phyloP scores from a whole-genome alignment of 2,329 filamentous ascomycete genomes.

The Monosporascus cannonballus region DNA sequence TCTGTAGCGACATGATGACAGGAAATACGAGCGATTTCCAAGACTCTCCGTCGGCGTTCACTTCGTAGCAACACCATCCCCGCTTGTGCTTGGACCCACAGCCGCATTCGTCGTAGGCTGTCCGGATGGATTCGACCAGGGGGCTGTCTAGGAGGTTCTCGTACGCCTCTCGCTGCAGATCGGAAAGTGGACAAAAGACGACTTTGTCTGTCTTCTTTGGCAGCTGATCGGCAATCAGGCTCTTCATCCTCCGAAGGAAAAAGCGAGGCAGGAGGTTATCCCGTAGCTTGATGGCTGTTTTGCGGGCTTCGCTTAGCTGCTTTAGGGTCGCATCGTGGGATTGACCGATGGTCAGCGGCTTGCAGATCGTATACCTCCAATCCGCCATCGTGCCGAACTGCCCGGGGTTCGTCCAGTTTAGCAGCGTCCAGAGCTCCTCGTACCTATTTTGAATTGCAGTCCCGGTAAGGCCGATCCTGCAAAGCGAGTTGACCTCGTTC shows the following conservation, averaged over 20 bases:
- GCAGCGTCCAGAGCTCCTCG: constrained; percentile 89
- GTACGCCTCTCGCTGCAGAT: constrained; percentile 76
- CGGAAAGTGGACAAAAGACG: constrained; percentile 88
- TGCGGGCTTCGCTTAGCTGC: constrained; percentile 74
- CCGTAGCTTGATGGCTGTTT: constrained; percentile 77
- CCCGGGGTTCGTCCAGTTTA: constrained; percentile 95
- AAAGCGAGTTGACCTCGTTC: constrained; percentile 85
- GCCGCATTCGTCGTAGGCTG: constrained; percentile 60
- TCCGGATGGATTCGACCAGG: constrained; percentile 62
- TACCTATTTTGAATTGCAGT: constrained; percentile 98
- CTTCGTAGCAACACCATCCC: constrained; percentile 73
- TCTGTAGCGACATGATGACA: constrained; percentile 73
- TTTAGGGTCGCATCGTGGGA: constrained; percentile 83
- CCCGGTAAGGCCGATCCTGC: constrained; percentile 86
- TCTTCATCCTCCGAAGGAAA: constrained; percentile 90
- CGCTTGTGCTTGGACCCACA: constrained; percentile 64
- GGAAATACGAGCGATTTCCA: constrained; percentile 84
- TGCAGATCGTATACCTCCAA: constrained; percentile 74
- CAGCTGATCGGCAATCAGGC: constrained; percentile 82
- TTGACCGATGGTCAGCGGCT: constrained; percentile 79
- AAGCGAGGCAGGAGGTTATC: constrained; percentile 83
- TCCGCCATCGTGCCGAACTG: constrained; percentile 56
- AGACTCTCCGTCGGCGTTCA: constrained; percentile 53
- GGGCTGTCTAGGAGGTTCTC: constrained; percentile 72
- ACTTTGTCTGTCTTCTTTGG: constrained; percentile 93